Conservation (phyloP, 805 yeast species). For the Ogataea pilisensis region DNA sequence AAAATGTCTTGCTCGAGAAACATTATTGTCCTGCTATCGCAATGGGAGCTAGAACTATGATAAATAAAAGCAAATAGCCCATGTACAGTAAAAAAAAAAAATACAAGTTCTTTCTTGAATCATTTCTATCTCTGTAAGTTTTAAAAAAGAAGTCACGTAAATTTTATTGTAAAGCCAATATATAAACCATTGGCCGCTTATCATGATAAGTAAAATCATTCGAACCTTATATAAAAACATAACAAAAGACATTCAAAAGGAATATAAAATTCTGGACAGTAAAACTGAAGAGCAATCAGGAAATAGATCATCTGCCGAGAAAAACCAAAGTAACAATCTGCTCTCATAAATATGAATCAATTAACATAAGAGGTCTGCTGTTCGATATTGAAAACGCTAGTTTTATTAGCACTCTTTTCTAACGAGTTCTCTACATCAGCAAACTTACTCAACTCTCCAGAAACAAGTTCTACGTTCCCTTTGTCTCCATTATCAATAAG, state of each 20-base stretch:
- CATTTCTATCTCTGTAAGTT: no score
- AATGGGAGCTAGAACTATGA: constrained; percentile 50
- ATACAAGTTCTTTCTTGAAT: neutral
- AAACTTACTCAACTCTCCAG: neutral
- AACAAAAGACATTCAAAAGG: no score
- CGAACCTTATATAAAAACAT: no score
- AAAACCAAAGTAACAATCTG: no score
- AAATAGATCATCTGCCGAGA: no score
- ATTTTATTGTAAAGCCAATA: no score
- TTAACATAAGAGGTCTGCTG: constrained; percentile 2
- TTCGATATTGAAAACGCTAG: neutral
- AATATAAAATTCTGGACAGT: no score
- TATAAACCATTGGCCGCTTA: no score
- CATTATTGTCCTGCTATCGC: constrained; percentile 84
- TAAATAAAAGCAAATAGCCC: constrained; percentile 30
- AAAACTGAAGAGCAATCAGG: no score
- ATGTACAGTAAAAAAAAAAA: neutral
- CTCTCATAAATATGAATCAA: no score
- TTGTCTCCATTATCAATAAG: neutral
- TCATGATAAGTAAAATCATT: no score
- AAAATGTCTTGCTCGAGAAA: constrained; percentile 66
- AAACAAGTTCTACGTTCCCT: neutral
- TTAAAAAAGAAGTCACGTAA: no score
- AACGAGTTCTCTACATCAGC: neutral
- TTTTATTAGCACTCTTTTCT: neutral